Evolutionary conservation across 305 asterid species (phyloP), one percentile per base, ranked within the genome.

Genomic region (Fraxinus latifolia): DNA sequence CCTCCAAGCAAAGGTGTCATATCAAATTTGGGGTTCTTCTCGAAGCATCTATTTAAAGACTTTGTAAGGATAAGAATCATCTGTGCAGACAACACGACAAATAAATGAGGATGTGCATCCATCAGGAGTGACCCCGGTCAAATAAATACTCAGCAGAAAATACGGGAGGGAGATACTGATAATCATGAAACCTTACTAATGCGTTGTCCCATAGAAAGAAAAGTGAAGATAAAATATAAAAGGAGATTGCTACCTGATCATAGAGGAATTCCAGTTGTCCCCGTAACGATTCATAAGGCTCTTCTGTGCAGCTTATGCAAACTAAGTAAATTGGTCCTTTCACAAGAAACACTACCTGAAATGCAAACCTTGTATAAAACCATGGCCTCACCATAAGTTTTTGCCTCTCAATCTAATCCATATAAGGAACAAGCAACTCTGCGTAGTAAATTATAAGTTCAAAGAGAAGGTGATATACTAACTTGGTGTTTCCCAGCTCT

Each of bases 401-500:
- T 68, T 25, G 74, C 39, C 39, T 68, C 74, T 68, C 74, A 29
- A 68, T 68, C 34, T 4, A 68, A 68, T 27, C 74, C 21, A 14
- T 68, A 15, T 4, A 5, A 68, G 33, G 74, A 68, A 68, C 23
- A 29, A 29, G 21, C 39, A 68, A 68, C 4, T 32, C 11, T n/a
- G 44, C 17, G 27, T 32, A 71, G 42, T 32, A 71, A 32, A 33
- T 33, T 31, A 32, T n/a, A 71, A 71, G 74, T 71, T 32, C 42
- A 71, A 32, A 71, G 47, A 71, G 27, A 71, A 34, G 44, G 14
- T 71, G 44, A 33, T 31, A 71, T 71, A 88, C 83, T 78, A 74
- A 96, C 99, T 98, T 96, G 98, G 88, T 96, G 99, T 88, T 89
- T 96, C 50, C 99, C 99, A 62, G 99, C 99, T 89, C 89, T 92